These are phyloP conservation scores for Diaporthe amygdali DNA, from an alignment of 2,329 filamentous ascomycete genomes.

Conservation along the genomic window DNA sequence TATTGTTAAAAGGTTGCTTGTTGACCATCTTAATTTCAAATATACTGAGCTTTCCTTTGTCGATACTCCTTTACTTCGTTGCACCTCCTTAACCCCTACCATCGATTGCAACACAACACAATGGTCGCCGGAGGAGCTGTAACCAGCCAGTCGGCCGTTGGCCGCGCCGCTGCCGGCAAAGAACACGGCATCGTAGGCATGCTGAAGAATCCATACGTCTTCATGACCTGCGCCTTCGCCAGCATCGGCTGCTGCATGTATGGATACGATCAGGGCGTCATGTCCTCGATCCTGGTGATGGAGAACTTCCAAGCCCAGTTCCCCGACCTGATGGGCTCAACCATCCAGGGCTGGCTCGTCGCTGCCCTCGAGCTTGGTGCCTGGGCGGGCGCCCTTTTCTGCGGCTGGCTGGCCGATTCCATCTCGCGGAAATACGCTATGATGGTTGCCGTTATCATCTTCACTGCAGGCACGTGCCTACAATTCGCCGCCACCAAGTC, in stretches of 20 bases:
- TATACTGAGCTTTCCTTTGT: background rate
- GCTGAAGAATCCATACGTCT: slow-evolving; percentile 46
- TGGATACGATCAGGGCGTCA: slow-evolving; percentile 66
- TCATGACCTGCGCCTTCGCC: slow-evolving; percentile 34
- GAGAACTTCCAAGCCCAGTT: slow-evolving; percentile 30
- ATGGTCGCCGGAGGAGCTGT: slow-evolving; percentile 23
- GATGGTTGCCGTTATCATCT: slow-evolving; percentile 39
- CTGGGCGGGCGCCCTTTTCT: slow-evolving; percentile 62
- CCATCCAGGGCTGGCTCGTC: slow-evolving; percentile 39
- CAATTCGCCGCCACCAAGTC: slow-evolving; percentile 35
- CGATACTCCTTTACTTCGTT: background rate
- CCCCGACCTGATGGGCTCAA: slow-evolving; percentile 35
- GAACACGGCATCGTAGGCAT: slow-evolving; percentile 43
- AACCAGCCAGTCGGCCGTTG: slow-evolving; percentile 42
- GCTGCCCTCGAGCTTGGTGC: slow-evolving; percentile 64
- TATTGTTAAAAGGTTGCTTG: background rate
- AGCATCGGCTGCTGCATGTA: slow-evolving; percentile 38
- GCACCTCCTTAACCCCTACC: background rate
- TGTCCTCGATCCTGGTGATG: slow-evolving; percentile 55
- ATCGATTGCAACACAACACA: background rate
- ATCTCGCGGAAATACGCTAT: slow-evolving; percentile 57
- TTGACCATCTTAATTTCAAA: background rate
- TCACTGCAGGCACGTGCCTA: slow-evolving; percentile 33
- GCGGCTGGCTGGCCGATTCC: slow-evolving; percentile 61
- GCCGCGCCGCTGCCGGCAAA: slow-evolving; percentile 42